Base-by-base conservation (phyloP, 169 alveolate genomes). In the Babesia ovata region DNA sequence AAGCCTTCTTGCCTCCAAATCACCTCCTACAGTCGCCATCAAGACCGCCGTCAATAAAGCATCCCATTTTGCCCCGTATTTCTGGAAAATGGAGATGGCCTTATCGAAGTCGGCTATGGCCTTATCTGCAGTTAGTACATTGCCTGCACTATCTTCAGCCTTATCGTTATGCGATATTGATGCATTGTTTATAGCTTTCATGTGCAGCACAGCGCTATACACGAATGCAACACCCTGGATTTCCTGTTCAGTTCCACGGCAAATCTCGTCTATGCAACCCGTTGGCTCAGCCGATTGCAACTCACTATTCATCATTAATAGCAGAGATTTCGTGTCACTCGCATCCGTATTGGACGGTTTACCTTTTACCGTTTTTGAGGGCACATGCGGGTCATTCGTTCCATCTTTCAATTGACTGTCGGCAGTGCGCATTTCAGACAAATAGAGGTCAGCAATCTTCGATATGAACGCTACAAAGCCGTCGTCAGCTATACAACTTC, bases 151-250 rank as follows among this genome's bases (percentile, higher is more conserved):
- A 14, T 16, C n/a, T 7, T 50, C 58, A 19, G 19, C 49, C 26
- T 22, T 24, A 4, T 49, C 22, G 8, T n/a, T 6, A n/a, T 36
- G 58, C 12, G 42, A 21, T 7, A 4, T 36, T 1, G 14, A 16
- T 10, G n/a, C 19, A 10, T 16, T 16, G 0, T 16, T 10, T 13
- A 16, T 17, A 7, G 13, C 42, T 57, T 28, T 8, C 42, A 53
- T 42, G 22, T 59, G 58, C 71, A 49, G 65, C 28, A 73, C 8
- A 11, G 83, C 88, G 48, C 65, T 46, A 19, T 56, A 58, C 24
- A 71, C 48, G 4, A 54, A 61, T 2, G 88, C 83, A 52, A 81
- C 39, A 19, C 83, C 88, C 29, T 71, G 88, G 4, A 81, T 71
- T 24, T 81, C 88, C 22, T 81, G 78, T 13, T 81, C 88, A 39